phyloP scores from a whole-genome alignment of 2,329 filamentous ascomycete species.

The Rhinocladiella mackenziei region DNA sequence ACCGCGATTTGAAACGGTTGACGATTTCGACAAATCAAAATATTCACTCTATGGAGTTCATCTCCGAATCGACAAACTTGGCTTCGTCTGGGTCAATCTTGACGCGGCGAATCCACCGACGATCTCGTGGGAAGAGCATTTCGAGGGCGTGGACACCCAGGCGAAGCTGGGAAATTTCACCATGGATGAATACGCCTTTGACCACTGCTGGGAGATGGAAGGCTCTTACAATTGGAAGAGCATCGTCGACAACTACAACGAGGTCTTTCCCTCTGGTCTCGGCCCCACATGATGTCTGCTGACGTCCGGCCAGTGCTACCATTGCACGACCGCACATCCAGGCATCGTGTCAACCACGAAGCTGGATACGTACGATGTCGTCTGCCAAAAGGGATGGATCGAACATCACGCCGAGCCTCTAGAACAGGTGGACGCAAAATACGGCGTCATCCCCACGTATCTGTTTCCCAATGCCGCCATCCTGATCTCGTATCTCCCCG shows the following conservation, averaged over 20 bases:
- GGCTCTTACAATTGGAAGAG: constrained; percentile 60
- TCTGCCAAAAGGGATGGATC: constrained; percentile 9
- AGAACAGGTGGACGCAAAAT: too few relatives aligned
- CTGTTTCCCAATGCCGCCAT: too few relatives aligned
- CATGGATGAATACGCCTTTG: constrained; percentile 54
- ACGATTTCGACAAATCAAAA: constrained; percentile 54
- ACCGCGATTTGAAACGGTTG: constrained; percentile 54
- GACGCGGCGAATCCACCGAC: constrained; percentile 31
- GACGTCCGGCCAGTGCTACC: too few relatives aligned
- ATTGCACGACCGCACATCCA: constrained; percentile 18
- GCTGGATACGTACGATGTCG: constrained; percentile 15
- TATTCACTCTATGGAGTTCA: constrained; percentile 49
- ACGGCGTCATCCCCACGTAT: too few relatives aligned
- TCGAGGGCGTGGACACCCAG: constrained; percentile 47
- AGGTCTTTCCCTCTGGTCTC: too few relatives aligned
- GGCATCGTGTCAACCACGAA: constrained; percentile 12
- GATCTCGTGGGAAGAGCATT: constrained; percentile 53
- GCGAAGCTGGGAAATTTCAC: constrained; percentile 45
- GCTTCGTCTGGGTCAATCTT: constrained; percentile 28
- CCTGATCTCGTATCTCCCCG: too few relatives aligned
- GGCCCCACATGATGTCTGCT: too few relatives aligned
- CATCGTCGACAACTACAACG: constrained; percentile 62
- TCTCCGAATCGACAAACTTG: constrained; percentile 19
- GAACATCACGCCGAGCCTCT: constrained; percentile 11
- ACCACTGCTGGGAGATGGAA: constrained; percentile 56